Base-by-base conservation (phyloP, 2,329 filamentous ascomycete species). In the Penicillium sp. region DNA sequence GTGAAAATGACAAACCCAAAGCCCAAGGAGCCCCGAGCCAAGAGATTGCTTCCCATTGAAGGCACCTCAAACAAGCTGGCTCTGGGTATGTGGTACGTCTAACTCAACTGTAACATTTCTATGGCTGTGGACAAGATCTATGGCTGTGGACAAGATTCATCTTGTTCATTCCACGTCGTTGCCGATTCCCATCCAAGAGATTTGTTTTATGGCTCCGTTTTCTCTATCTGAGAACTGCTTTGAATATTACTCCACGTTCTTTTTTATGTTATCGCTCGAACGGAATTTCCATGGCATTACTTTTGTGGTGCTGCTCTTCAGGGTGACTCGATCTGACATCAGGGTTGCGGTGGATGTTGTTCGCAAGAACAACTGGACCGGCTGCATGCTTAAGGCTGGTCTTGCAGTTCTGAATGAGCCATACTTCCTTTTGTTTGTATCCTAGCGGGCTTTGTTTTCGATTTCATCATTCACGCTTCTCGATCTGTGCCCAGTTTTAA, bases 41-140 rank as follows among this genome's bases (percentile, higher is more conserved):
- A 78, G 6, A 65, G 68, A 17, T 66, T 79, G 8, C 56, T 78
- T 10, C 67, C 71, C 0, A 74, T 78, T 46, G 62, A 67, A 12
- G 67, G 65, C 3, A 68, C 60, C 25, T 59, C 52, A 1, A 73
- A 72, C 58, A 62, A 62, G 33, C 60, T 75, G 33, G 62, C 67
- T 27, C 73, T 70, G 50, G 65, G 67, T 27, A 77, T 77, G 74
- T 78, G 75, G 75, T 78, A 75, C 61, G 74, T 77, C 42, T 76
- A 47, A 68, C 47, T 6, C 17, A n/a, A 33, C 6, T 21, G 12
- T 15, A 17, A 21, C 8, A 12, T 21, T 27, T 21, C 12, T 19
- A 51, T 19, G 25, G 51, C 10, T 10, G 13, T 10, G n/a, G 15
- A 23, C 27, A 50, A 29, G 5, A n/a, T 21, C 12, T 19, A 51